Evolutionary conservation across 2,329 filamentous ascomycete species (phyloP).

Genomic region (Xylariaceae sp.): DNA sequence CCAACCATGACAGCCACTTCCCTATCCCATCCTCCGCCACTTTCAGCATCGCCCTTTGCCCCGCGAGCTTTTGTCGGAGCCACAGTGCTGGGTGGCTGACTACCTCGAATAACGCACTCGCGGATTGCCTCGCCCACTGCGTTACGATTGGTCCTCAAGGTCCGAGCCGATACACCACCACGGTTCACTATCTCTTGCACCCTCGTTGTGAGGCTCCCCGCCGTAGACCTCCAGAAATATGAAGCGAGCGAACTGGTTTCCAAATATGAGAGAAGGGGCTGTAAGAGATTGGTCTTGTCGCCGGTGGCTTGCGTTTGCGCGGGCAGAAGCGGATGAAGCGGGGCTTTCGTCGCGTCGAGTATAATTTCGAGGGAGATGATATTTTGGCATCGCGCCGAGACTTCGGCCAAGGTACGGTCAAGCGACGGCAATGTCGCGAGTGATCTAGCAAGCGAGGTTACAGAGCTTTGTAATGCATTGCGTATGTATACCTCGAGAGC

Average conservation of each 20-base stretch:
- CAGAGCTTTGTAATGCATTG: slow-evolving; percentile 70
- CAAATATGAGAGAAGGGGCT: slow-evolving; percentile 67
- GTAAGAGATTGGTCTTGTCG: slow-evolving; percentile 53
- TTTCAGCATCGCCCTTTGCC: slow-evolving; percentile 38
- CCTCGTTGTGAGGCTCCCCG: slow-evolving; percentile 65
- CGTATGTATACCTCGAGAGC: slow-evolving; percentile 78
- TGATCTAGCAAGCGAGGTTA: slow-evolving; percentile 67
- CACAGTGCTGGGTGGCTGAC: slow-evolving; percentile 57
- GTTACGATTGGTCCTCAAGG: slow-evolving; percentile 68
- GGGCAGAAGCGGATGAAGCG: slow-evolving; percentile 60
- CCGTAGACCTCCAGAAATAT: slow-evolving; percentile 90
- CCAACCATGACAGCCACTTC: slow-evolving; percentile 94
- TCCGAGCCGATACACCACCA: slow-evolving; percentile 78
- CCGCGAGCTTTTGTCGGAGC: slow-evolving; percentile 38
- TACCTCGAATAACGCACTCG: slow-evolving; percentile 77
- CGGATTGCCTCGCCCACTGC: slow-evolving; percentile 70
- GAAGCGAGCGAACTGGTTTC: slow-evolving; percentile 83
- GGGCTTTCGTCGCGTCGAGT: slow-evolving; percentile 61
- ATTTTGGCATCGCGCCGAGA: slow-evolving; percentile 81
- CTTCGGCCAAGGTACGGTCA: slow-evolving; percentile 74
- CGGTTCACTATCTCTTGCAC: slow-evolving; percentile 80
- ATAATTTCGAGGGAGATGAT: slow-evolving; percentile 81
- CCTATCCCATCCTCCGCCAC: slow-evolving; percentile 66
- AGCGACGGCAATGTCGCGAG: slow-evolving; percentile 75
- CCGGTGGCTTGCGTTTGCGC: slow-evolving; percentile 15